A percentile compares a stretch with the other conserved stretches of the same genome.
These are phyloP conservation scores for Nyssa sinensis DNA, from an alignment of 148 eudicot species.

Conservation along the genomic window DNA sequence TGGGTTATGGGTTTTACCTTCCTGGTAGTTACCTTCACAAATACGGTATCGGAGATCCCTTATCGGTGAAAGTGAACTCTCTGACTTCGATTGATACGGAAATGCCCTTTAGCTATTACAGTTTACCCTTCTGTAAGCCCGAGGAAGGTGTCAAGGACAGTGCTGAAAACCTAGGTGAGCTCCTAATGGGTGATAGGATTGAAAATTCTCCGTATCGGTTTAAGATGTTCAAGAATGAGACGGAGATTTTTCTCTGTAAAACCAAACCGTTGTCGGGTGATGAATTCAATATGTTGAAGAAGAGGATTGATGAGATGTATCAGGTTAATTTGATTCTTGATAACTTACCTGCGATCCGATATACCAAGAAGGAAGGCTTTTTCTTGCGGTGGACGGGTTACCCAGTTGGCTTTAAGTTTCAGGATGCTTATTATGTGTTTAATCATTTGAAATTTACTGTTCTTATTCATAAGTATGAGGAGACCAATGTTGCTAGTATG, in stretches of 20 bases:
- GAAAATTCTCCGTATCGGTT: constrained; percentile 36
- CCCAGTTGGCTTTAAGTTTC: constrained; percentile 28
- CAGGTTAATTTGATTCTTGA: constrained; percentile 37
- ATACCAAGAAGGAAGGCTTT: constrained; percentile 21
- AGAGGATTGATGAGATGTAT: constrained; percentile 42
- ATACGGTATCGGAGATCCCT: constrained; percentile 14
- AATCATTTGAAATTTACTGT: constrained; percentile 35
- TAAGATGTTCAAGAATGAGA: constrained; percentile 33
- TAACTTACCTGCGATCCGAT: constrained; percentile 36
- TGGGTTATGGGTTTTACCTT: constrained; percentile 31
- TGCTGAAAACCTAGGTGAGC: constrained; percentile 41
- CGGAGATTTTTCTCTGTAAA: constrained; percentile 28
- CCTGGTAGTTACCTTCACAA: constrained; percentile 40
- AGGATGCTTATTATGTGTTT: constrained; percentile 31
- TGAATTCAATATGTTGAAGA: constrained; percentile 28
- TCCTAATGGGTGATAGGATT: constrained; percentile 39
- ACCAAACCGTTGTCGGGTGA: constrained; percentile 17
- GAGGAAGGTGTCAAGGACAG: constrained; percentile 36
- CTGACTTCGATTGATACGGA: constrained; percentile 40
- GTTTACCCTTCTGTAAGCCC: constrained; percentile 36
- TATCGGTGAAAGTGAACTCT: constrained; percentile 36
- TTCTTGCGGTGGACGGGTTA: constrained; percentile 35
- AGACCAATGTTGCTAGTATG: constrained; percentile 34
- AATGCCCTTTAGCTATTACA: constrained; percentile 37
- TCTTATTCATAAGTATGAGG: constrained; percentile 38